A percentile compares a stretch with the other conserved stretches of the same genome.
Conservation (phyloP, 208 protist species). For the Trichomonas tenax region DNA sequence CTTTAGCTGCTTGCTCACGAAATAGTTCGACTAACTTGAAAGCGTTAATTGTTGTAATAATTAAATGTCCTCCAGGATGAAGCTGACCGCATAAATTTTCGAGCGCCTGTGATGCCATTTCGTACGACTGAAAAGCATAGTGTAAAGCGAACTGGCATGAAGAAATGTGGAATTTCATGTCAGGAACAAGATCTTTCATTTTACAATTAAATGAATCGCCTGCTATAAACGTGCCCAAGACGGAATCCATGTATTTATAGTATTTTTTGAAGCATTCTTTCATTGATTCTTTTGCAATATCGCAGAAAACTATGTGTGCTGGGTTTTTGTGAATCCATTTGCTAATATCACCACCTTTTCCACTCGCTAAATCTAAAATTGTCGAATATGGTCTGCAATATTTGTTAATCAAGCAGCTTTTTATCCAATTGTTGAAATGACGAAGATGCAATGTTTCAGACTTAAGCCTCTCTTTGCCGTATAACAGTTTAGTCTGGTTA, state of each 20-base stretch:
- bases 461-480: background rate
- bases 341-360: constrained; percentile 14
- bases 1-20: background rate
- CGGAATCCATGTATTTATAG: background rate
- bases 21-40: background rate
- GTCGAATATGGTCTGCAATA: background rate
- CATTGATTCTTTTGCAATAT: background rate
- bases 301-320: background rate
- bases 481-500: background rate
- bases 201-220: background rate
- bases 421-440: constrained; percentile 15
- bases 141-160: constrained; percentile 9
- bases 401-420: background rate
- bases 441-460: background rate
- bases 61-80: background rate
- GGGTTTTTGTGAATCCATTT: background rate
- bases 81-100: background rate
- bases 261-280: background rate
- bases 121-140: background rate
- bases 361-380: constrained; percentile 1
- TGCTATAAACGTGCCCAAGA: background rate
- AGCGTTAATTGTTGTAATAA: background rate
- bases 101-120: background rate
- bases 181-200: background rate
- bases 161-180: background rate